Percentiles rank a stretch among this genome's conserved stretches.
These are phyloP conservation scores for Trichoderma sp. DNA, from an alignment of 2,329 filamentous ascomycete genomes.

Conservation along the genomic window DNA sequence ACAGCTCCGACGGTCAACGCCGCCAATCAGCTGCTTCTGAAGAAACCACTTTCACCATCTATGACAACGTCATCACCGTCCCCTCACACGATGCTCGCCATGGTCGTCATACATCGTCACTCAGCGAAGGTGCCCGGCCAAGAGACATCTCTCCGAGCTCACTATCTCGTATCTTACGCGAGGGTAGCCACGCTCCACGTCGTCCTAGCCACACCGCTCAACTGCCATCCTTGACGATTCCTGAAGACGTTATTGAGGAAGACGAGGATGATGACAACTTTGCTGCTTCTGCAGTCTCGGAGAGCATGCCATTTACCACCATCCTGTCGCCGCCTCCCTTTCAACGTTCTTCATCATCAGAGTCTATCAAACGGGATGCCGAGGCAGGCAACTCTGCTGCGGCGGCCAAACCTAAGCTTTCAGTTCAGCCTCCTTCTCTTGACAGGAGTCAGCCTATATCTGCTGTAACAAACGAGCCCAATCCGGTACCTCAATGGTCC, in stretches of 20 bases:
- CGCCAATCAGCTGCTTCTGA: conserved; percentile 10
- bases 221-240: conserved; percentile 34
- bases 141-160: conserved; percentile 57
- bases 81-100: conserved; percentile 22
- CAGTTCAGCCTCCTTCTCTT: neutral
- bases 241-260: conserved; percentile 43
- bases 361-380: conserved; percentile 27
- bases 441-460: conserved; percentile 13
- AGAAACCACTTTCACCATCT: conserved; percentile 25
- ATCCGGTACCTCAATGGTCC: conserved; percentile 25
- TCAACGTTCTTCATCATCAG: conserved; percentile 36
- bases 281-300: conserved; percentile 49
- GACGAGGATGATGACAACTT: conserved; percentile 62
- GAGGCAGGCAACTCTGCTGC: conserved; percentile 19
- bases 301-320: conserved; percentile 44
- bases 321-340: conserved; percentile 53
- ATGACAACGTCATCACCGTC: conserved; percentile 33
- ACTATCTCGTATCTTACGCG: conserved; percentile 49
- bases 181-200: conserved; percentile 38
- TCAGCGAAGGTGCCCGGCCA: conserved; percentile 42
- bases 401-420: neutral
- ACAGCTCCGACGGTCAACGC: conserved; percentile 29
- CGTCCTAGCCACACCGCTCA: conserved; percentile 30
- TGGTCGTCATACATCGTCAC: conserved; percentile 13
- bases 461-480: neutral